phyloP scores from a whole-genome alignment of 108 stramenopile species.

The Cyclotella distinguenda region DNA sequence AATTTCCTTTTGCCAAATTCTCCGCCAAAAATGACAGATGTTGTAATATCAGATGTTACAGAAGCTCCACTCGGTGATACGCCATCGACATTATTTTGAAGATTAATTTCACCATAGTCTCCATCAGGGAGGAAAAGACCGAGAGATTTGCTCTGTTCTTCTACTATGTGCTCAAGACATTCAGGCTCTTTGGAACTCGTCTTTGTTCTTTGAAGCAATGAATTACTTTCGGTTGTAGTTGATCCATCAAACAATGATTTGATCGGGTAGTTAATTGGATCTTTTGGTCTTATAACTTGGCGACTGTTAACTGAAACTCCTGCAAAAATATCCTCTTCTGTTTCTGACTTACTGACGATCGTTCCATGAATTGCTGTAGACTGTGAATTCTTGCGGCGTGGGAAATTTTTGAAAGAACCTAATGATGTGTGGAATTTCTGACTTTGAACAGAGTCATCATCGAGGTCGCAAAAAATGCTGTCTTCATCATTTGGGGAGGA shows the following conservation, averaged over 20 bases:
- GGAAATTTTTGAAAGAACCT: background rate
- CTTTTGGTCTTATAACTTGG: slow-evolving; percentile 19
- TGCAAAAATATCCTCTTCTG: slow-evolving; percentile 47
- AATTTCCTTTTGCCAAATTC: slow-evolving; percentile 23
- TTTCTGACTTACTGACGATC: slow-evolving; percentile 8
- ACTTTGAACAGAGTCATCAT: slow-evolving; percentile 4
- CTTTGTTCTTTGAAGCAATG: slow-evolving; percentile 8
- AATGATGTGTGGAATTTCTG: background rate
- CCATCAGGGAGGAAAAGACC: slow-evolving; percentile 25
- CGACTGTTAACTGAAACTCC: slow-evolving; percentile 36
- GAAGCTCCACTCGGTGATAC: slow-evolving; percentile 32
- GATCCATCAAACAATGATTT: slow-evolving; percentile 39
- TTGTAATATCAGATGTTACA: slow-evolving; percentile 48
- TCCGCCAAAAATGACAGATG: slow-evolving; percentile 43
- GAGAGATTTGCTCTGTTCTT: background rate
- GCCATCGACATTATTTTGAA: slow-evolving; percentile 4
- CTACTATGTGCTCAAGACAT: background rate
- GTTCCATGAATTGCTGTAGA: slow-evolving; percentile 1
- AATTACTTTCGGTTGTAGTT: slow-evolving; percentile 29
- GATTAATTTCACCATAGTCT: slow-evolving; percentile 33
- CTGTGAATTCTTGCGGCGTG: background rate
- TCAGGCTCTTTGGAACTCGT: slow-evolving; percentile 10
- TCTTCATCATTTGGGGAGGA: slow-evolving; percentile 22
- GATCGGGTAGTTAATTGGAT: slow-evolving; percentile 27
- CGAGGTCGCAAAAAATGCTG: slow-evolving; percentile 45